Conservation (phyloP, 306 rosid species). For the Notholithocarpus densiflorus region DNA sequence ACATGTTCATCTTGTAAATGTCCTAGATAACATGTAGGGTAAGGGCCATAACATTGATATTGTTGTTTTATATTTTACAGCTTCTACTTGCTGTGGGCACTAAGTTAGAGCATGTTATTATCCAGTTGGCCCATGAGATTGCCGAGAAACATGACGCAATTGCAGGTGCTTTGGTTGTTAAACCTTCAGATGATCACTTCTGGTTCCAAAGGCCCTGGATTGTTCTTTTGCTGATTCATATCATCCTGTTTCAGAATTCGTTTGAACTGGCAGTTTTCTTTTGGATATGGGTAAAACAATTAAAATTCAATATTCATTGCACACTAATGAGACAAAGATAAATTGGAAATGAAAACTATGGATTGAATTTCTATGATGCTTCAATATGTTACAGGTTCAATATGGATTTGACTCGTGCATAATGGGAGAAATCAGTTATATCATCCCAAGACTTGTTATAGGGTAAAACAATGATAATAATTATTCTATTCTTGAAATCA, state of each 20-base stretch:
- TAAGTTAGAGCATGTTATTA: slow-evolving; percentile 35
- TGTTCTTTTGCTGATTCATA: slow-evolving; percentile 28
- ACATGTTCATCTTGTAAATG: not conserved
- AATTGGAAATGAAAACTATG: not conserved
- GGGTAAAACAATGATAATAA: slow-evolving; percentile 17
- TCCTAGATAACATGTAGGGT: not conserved
- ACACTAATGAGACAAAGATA: not conserved
- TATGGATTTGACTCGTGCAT: slow-evolving; percentile 35
- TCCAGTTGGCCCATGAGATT: slow-evolving; percentile 30
- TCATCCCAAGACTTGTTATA: slow-evolving; percentile 35
- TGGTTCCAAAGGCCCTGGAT: slow-evolving; percentile 30
- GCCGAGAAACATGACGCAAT: slow-evolving; percentile 37
- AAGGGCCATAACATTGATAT: not conserved
- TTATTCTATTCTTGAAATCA: not conserved
- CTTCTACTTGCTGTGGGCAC: slow-evolving; percentile 36
- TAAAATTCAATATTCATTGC: not conserved
- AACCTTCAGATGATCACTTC: slow-evolving; percentile 36
- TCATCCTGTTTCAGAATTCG: slow-evolving; percentile 36
- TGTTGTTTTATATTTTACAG: slow-evolving; percentile 1
- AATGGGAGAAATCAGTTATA: slow-evolving; percentile 26
- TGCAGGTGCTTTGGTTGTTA: slow-evolving; percentile 31
- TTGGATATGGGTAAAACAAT: slow-evolving; percentile 25
- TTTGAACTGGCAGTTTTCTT: slow-evolving; percentile 37
- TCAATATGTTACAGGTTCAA: slow-evolving; percentile 27
- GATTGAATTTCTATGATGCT: not conserved